These are phyloP conservation scores for Tricholoma furcatifolium DNA, from an alignment of 768 basidiomycete genomes.

Conservation along the genomic window DNA sequence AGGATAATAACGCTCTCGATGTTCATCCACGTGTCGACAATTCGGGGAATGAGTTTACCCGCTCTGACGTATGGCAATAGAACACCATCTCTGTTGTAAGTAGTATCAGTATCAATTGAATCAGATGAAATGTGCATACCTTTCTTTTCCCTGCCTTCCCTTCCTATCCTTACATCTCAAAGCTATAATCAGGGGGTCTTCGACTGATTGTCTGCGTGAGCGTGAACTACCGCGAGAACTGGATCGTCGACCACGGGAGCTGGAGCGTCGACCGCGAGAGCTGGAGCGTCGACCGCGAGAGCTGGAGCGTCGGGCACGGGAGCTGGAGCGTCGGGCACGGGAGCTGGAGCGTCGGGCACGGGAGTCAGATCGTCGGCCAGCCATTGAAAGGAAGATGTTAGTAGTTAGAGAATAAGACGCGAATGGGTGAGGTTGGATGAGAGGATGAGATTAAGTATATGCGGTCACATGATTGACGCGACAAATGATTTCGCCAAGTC, in stretches of 20 bases:
- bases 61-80: background rate
- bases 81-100: background rate
- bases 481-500: background rate
- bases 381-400: background rate
- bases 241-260: background rate
- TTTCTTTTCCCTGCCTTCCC: background rate
- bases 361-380: background rate
- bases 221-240: background rate
- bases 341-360: too few relatives aligned
- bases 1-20: background rate
- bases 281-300: too few relatives aligned
- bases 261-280: too few relatives aligned
- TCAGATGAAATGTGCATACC: background rate
- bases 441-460: too few relatives aligned
- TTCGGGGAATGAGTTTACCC: background rate
- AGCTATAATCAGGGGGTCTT: background rate
- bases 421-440: too few relatives aligned
- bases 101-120: background rate
- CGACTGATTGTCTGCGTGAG: background rate
- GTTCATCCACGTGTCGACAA: background rate
- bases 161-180: background rate
- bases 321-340: too few relatives aligned
- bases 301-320: too few relatives aligned
- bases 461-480: background rate
- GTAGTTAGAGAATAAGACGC: too few relatives aligned